phyloP scores from a whole-genome alignment of 371 early-diverging fungal species.

The Batkoa obscura region DNA sequence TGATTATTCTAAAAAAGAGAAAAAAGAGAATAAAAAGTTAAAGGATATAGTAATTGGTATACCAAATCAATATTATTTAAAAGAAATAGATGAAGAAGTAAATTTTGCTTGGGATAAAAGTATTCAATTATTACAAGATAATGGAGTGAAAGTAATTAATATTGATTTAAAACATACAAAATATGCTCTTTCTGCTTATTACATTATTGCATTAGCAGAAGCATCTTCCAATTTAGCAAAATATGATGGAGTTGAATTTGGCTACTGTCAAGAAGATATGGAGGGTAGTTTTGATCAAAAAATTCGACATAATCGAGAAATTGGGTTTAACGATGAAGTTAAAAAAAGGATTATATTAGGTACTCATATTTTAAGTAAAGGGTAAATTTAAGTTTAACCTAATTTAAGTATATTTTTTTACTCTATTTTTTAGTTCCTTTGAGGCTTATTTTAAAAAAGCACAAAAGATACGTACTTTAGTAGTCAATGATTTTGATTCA shows the following conservation, averaged over 20 bases:
- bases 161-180: conserved; percentile 52
- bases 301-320: conserved; percentile 38
- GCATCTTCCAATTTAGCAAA: conserved; percentile 79
- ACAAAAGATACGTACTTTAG: conserved; percentile 52
- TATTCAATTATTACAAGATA: conserved; percentile 23
- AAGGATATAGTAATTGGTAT: not conserved
- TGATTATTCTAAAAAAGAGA: conserved; percentile 22
- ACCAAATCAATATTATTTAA: conserved; percentile 38
- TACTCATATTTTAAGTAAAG: conserved; percentile 59
- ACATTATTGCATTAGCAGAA: conserved; percentile 76
- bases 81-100: conserved; percentile 33
- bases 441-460: conserved; percentile 56
- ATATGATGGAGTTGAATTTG: conserved; percentile 51
- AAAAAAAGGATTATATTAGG: conserved; percentile 64
- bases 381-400: conserved; percentile 16
- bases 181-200: conserved; percentile 64
- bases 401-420: conserved; percentile 16
- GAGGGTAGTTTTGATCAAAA: conserved; percentile 14
- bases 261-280: conserved; percentile 9
- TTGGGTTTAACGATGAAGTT: conserved; percentile 67
- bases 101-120: conserved; percentile 38
- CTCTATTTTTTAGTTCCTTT: conserved; percentile 43
- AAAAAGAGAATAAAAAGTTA: conserved; percentile 5
- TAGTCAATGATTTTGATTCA: conserved; percentile 59
- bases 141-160: conserved; percentile 45